Percentiles rank a stretch among this genome's conserved stretches.
Conservation (phyloP, 140 eudicot species). For the Flaveria floridana region DNA sequence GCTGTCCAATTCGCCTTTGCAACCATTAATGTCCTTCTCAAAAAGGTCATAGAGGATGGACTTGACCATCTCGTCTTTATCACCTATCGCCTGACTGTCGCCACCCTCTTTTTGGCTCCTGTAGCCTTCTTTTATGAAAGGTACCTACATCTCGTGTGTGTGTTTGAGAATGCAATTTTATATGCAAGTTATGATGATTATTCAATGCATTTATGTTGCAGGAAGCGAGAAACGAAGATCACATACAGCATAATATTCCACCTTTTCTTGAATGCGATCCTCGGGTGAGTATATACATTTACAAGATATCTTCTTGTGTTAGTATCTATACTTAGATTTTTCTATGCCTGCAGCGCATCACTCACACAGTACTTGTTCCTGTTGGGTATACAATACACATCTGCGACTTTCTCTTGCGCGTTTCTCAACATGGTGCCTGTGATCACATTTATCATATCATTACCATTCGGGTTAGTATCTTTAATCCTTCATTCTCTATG, state of each 20-base stretch:
- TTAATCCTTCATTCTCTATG: not conserved
- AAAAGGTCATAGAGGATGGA: slow-evolving; percentile 53
- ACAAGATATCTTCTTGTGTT: slow-evolving; percentile 1
- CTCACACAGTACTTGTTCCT: slow-evolving; percentile 61
- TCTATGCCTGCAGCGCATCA: slow-evolving; percentile 51
- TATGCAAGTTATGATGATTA: not conserved
- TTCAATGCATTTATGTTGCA: slow-evolving; percentile 32
- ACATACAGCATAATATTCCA: slow-evolving; percentile 44
- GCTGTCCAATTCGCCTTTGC: slow-evolving; percentile 45
- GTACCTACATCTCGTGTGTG: slow-evolving; percentile 25
- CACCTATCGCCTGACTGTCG: slow-evolving; percentile 47
- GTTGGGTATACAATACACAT: slow-evolving; percentile 62
- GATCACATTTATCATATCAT: slow-evolving; percentile 57
- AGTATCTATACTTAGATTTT: not conserved
- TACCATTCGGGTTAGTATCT: slow-evolving; percentile 54
- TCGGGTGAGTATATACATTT: slow-evolving; percentile 48
- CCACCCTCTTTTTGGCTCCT: slow-evolving; percentile 53
- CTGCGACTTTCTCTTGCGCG: slow-evolving; percentile 69
- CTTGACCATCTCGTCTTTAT: slow-evolving; percentile 45
- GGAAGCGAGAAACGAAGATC: slow-evolving; percentile 52
- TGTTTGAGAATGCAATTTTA: not conserved
- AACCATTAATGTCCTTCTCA: slow-evolving; percentile 48
- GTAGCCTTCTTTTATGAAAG: slow-evolving; percentile 51
- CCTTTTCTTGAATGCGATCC: slow-evolving; percentile 63
- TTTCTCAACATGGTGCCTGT: slow-evolving; percentile 72